Evolutionary conservation across 768 basidiomycete species (phyloP).

Genomic region (Roridomyces roridus): DNA sequence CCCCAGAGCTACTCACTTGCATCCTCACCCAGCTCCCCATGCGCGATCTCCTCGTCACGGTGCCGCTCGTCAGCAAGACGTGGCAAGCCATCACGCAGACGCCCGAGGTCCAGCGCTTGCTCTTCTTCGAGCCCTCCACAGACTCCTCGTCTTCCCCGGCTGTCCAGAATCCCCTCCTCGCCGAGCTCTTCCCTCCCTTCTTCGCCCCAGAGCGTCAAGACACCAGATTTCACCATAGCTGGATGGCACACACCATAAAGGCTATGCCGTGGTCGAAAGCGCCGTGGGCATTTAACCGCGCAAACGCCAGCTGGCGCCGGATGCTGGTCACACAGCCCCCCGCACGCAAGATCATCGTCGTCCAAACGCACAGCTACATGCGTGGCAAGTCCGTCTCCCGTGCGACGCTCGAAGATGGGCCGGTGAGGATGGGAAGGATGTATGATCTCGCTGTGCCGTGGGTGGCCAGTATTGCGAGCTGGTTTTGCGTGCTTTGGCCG

Average conservation of each 20-base stretch:
- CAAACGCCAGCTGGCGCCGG: not conserved
- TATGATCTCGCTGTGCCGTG: no score
- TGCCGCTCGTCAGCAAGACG: not conserved
- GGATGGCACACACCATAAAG: not conserved
- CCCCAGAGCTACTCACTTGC: not conserved
- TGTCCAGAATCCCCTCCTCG: not conserved
- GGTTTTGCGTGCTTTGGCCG: no score
- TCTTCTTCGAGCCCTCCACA: not conserved
- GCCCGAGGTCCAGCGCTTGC: not conserved
- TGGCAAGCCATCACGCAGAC: not conserved
- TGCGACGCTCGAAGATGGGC: no score
- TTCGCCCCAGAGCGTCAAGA: not conserved
- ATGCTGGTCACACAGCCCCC: slow-evolving; percentile 2
- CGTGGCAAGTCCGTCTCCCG: no score
- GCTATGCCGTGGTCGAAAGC: not conserved
- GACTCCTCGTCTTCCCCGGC: not conserved
- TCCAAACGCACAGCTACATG: no score
- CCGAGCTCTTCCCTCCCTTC: not conserved
- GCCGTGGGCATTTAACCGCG: not conserved
- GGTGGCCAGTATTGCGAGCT: no score
- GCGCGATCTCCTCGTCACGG: not conserved
- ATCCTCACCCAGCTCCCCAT: not conserved
- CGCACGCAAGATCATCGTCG: not conserved
- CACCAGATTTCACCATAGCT: not conserved
- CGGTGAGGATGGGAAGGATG: no score